A percentile compares a stretch with the other conserved stretches of the same genome.
Conservation (phyloP, 306 rosid genomes). For the Lotus japonicus region DNA sequence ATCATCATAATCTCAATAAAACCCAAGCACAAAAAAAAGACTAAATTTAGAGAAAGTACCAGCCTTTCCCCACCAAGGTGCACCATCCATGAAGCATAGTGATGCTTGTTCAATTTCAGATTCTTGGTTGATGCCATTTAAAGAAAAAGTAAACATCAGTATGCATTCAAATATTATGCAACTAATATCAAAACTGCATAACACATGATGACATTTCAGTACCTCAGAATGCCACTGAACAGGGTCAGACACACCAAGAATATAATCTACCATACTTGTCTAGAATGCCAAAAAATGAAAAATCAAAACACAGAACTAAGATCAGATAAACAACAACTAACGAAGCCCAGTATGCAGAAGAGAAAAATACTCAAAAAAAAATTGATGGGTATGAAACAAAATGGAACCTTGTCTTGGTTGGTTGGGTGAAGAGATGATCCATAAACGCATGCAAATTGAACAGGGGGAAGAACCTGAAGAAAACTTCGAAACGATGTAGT, state of each 20-base stretch:
- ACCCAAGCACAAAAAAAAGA: neutral
- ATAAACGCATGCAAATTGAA: constrained; percentile 44
- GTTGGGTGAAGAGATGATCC: constrained; percentile 51
- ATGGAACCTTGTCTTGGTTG: constrained; percentile 35
- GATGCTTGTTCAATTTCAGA: constrained; percentile 70
- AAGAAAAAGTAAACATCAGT: neutral
- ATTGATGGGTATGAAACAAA: neutral
- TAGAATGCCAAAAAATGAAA: constrained; percentile 23
- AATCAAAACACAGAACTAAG: constrained; percentile 10
- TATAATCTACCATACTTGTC: constrained; percentile 46
- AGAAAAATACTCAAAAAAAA: neutral
- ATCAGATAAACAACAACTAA: neutral
- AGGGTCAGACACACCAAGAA: constrained; percentile 59
- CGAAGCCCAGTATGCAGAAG: neutral
- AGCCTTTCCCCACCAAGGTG: constrained; percentile 74
- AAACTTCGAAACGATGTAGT: constrained; percentile 19
- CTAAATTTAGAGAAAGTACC: constrained; percentile 37
- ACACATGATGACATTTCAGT: constrained; percentile 10
- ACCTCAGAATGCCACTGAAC: constrained; percentile 80
- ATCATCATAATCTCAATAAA: neutral
- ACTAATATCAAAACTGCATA: constrained; percentile 1
- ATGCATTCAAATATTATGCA: constrained; percentile 3
- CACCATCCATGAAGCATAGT: constrained; percentile 82
- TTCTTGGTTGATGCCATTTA: constrained; percentile 42
- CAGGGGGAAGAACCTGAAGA: constrained; percentile 45